Evolutionary conservation across 2,329 filamentous ascomycete genomes (phyloP).

Genomic region (Myriangium duriaei): DNA sequence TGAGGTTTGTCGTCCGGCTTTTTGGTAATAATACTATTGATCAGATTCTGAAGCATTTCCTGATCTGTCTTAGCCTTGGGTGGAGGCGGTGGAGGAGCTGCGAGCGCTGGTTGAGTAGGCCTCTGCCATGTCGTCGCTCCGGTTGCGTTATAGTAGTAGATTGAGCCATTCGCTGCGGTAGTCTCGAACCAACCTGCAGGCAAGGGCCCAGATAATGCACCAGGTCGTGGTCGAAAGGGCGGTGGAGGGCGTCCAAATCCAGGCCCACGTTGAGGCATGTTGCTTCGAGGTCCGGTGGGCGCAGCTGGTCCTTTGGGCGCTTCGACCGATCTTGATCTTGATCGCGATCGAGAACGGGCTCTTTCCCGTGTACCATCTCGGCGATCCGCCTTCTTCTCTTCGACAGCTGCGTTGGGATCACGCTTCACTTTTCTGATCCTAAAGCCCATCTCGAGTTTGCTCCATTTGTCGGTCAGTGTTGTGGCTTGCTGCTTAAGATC

Average conservation of each 20-base stretch:
- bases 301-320: conserved; percentile 27
- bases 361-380: conserved; percentile 38
- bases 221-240: conserved; percentile 34
- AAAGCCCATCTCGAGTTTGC: conserved; percentile 78
- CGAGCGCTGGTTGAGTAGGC: conserved; percentile 53
- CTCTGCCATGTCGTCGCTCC: conserved; percentile 72
- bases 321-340: conserved; percentile 36
- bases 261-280: conserved; percentile 47
- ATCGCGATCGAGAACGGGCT: conserved; percentile 33
- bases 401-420: conserved; percentile 48
- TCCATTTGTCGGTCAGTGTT: conserved; percentile 70
- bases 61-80: conserved; percentile 59
- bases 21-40: conserved; percentile 50
- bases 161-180: conserved; percentile 54
- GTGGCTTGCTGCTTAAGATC: conserved; percentile 60
- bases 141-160: conserved; percentile 74
- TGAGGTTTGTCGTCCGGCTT: conserved; percentile 51
- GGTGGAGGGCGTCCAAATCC: conserved; percentile 43
- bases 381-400: conserved; percentile 46
- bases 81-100: conserved; percentile 43
- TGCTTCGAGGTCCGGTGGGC: conserved; percentile 39
- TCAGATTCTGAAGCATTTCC: conserved; percentile 61
- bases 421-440: conserved; percentile 84
- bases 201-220: conserved; percentile 46
- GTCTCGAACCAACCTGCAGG: conserved; percentile 80